phyloP scores from a whole-genome alignment of 2,329 filamentous ascomycete genomes.

The Cercospora citrullina region DNA sequence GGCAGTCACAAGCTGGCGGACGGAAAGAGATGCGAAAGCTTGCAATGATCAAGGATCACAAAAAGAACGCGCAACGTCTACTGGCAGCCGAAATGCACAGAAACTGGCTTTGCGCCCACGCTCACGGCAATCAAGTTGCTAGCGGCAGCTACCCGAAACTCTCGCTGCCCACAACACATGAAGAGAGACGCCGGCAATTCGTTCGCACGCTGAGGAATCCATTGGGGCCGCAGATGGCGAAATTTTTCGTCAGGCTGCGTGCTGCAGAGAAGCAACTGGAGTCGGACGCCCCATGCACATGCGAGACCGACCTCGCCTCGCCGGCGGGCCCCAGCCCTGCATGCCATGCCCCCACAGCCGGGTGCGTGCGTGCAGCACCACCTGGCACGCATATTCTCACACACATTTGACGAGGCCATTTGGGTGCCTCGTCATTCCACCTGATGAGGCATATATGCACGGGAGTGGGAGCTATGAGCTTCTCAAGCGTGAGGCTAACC shows the following conservation, averaged over 20 bases:
- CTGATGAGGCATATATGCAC: background rate
- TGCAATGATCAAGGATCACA: background rate
- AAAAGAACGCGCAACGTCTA: background rate
- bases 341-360: background rate
- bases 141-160: conserved; percentile 4
- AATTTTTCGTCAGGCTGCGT: conserved; percentile 8
- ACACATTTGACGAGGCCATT: background rate
- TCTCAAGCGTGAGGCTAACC: background rate
- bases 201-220: background rate
- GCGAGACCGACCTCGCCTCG: background rate
- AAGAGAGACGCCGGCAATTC: background rate
- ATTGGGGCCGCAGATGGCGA: conserved; percentile 10
- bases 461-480: background rate
- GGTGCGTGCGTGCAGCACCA: background rate
- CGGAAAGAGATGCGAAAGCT: background rate
- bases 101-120: conserved; percentile 8
- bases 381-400: background rate
- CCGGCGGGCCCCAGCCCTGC: background rate
- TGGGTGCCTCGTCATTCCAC: background rate
- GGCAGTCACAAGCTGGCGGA: conserved; percentile 5
- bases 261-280: background rate
- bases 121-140: conserved; percentile 1
- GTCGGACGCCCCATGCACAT: background rate
- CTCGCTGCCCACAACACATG: background rate
- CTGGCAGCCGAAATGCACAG: conserved; percentile 6